Conservation (phyloP, 2,329 filamentous ascomycete species). For the Neopestalotiopsis clavispora region DNA sequence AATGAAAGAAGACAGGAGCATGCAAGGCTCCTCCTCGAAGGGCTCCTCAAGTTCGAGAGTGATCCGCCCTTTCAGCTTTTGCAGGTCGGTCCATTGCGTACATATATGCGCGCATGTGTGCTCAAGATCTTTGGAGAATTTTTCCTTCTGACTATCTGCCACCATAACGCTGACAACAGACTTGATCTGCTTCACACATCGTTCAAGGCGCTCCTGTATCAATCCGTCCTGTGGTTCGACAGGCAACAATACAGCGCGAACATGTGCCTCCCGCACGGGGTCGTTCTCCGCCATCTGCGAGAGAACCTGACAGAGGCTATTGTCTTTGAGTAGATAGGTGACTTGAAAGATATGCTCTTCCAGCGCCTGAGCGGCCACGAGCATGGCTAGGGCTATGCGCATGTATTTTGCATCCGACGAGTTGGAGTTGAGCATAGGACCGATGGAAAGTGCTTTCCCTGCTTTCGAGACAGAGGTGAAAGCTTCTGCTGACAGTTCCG, state of each 20-base stretch:
- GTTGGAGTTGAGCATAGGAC: neutral
- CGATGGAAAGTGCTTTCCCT: too few relatives aligned
- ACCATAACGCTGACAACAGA: neutral
- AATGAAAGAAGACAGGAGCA: neutral
- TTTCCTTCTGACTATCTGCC: neutral
- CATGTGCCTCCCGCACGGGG: neutral
- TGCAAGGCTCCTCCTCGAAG: neutral
- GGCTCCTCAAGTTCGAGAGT: neutral
- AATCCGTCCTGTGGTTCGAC: neutral
- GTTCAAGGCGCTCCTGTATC: neutral
- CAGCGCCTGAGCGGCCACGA: neutral
- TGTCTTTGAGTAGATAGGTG: neutral
- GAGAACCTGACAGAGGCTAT: neutral
- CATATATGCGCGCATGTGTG: neutral
- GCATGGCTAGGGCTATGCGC: neutral
- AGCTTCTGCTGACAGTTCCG: neutral
- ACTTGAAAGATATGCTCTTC: neutral
- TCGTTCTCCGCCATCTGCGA: neutral
- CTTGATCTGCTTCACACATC: neutral
- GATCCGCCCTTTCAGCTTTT: neutral
- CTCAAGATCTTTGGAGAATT: neutral
- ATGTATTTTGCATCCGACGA: neutral
- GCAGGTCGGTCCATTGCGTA: neutral
- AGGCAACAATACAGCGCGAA: neutral
- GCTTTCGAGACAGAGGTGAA: neutral